phyloP scores from a whole-genome alignment of 768 basidiomycete genomes.

The Sistotremastrum niveocremeum region DNA sequence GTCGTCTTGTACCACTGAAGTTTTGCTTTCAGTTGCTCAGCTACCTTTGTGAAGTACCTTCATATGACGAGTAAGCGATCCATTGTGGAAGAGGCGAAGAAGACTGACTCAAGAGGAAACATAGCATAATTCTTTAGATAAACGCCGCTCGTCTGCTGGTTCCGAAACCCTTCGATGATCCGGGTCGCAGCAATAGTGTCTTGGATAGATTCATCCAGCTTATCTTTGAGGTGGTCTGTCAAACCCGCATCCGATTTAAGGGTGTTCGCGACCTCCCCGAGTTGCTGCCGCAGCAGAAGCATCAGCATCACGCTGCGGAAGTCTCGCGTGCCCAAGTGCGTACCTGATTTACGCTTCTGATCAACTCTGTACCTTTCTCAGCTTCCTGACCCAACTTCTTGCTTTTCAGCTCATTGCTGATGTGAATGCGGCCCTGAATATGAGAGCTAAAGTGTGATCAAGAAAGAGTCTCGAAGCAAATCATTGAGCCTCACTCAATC shows the following conservation, averaged over 20 bases:
- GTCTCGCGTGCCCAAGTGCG: neutral
- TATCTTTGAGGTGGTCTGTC: slow-evolving; percentile 56
- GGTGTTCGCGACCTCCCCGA: slow-evolving; percentile 44
- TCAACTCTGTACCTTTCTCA: slow-evolving; percentile 55
- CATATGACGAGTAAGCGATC: neutral
- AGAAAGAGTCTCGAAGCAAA: neutral
- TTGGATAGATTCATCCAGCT: slow-evolving; percentile 66
- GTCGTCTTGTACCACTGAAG: slow-evolving; percentile 69
- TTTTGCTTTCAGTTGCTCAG: slow-evolving; percentile 57
- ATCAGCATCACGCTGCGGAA: neutral
- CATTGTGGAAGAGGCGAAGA: neutral
- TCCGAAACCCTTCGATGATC: slow-evolving; percentile 66
- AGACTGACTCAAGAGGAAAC: slow-evolving; percentile 69
- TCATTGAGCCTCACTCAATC: slow-evolving; percentile 43
- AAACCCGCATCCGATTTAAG: slow-evolving; percentile 54
- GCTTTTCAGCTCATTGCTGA: slow-evolving; percentile 66
- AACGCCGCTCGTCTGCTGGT: slow-evolving; percentile 54
- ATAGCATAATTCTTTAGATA: slow-evolving; percentile 66
- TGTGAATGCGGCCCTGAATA: slow-evolving; percentile 69
- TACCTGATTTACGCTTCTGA: slow-evolving; percentile 57
- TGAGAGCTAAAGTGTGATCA: slow-evolving; percentile 30
- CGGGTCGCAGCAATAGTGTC: slow-evolving; percentile 68
- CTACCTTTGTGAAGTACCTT: slow-evolving; percentile 63
- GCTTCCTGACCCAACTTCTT: slow-evolving; percentile 66
- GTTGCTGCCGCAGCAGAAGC: slow-evolving; percentile 33